Evolutionary conservation across 345 rosid genomes (phyloP).

Genomic region (Firmiana major): DNA sequence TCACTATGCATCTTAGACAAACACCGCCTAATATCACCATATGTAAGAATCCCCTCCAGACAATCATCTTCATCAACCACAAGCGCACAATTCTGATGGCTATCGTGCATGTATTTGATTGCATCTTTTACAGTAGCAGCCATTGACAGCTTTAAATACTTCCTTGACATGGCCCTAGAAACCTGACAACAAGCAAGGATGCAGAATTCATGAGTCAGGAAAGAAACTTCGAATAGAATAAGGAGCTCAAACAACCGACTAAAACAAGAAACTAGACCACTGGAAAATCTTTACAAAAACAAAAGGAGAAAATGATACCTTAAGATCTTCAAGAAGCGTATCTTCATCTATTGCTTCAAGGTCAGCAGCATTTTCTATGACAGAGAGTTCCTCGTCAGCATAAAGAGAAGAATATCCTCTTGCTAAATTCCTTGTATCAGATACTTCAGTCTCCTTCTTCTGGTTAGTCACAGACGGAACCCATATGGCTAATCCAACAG

Average conservation of each 20-base stretch:
- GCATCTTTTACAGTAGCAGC: constrained; percentile 69
- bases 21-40: constrained; percentile 65
- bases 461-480: constrained; percentile 79
- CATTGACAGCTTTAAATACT: constrained; percentile 54
- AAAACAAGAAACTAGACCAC: not conserved
- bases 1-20: constrained; percentile 41
- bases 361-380: constrained; percentile 46
- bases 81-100: constrained; percentile 63
- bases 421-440: constrained; percentile 46
- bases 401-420: constrained; percentile 75
- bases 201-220: constrained; percentile 5
- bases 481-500: constrained; percentile 99
- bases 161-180: constrained; percentile 78
- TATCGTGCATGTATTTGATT: constrained; percentile 57
- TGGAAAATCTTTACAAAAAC: not conserved
- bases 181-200: constrained; percentile 38
- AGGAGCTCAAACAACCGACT: not conserved
- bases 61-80: constrained; percentile 31
- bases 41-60: constrained; percentile 77
- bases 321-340: constrained; percentile 63
- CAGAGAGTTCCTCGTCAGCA: constrained; percentile 58
- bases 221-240: constrained; percentile 4
- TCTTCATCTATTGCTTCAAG: constrained; percentile 57
- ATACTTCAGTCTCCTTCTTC: constrained; percentile 28
- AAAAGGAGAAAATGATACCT: constrained; percentile 34